Evolutionary conservation across 1,284 basidiomycete species (phyloP), one percentile per base, ranked within the genome.

Genomic region (Fistulina hepatica): DNA sequence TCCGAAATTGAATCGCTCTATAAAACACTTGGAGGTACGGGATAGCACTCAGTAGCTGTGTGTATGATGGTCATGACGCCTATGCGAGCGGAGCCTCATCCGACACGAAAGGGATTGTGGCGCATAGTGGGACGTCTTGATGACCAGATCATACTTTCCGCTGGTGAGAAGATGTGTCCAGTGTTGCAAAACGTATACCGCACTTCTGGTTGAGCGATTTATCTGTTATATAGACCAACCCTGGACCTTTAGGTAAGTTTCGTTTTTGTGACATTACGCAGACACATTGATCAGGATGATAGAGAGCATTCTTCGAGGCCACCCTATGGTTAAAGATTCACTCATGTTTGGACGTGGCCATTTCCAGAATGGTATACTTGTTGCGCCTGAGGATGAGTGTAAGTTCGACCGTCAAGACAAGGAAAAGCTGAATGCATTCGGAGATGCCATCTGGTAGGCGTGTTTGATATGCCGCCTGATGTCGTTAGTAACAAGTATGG

Each of bases 61-160:
- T n/a, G n/a, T n/a, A n/a, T n/a, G n/a, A n/a, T n/a, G n/a, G n/a
- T n/a, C n/a, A n/a, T 2, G 42, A 49, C 11, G 47, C 49, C 2
- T 50, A 48, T 20, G 43, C 37, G 12, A 52, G 61, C 8, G 56
- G 24, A 48, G 1, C 53, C 55, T 4, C 65, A 67, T 42, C 63
- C 65, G 5, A 57, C 57, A 0, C 55, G 58, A 25, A 44, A 50
- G 3, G 55, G 58, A 0, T 50, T 52, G 13, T 65, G 57, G 55
- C 58, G 54, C 36, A 47, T 63, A 0, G 54, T 49, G 25, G 63
- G 65, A 0, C 52, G 65, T 3, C 48, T 50, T 6, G 64, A 66
- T 37, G 65, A 66, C 43, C 64, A 66, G 46, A 59, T 68, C 35
- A 64, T 65, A 53, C 56, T 60, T 28, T 61, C 49, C 22, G 65